These are phyloP conservation scores for Neohortaea acidophila DNA, from an alignment of 495 filamentous ascomycete genomes.

Conservation along the genomic window DNA sequence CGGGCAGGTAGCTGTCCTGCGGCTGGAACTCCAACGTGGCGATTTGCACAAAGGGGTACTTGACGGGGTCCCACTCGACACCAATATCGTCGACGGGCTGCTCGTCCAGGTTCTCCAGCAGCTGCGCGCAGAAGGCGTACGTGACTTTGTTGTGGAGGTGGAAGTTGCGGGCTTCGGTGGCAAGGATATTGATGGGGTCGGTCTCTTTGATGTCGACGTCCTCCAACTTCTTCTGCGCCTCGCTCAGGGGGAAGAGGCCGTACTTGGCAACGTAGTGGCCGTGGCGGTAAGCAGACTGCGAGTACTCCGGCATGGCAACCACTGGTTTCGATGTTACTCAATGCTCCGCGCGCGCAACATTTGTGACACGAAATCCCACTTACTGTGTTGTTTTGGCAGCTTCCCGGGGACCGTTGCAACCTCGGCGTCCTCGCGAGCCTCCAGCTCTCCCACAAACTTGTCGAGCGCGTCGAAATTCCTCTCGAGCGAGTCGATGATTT, in stretches of 20 bases:
- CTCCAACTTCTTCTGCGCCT: constrained; percentile 30
- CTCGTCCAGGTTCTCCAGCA: constrained; percentile 33
- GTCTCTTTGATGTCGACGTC: constrained; percentile 29
- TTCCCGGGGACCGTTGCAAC: constrained; percentile 17
- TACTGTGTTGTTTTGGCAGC: constrained; percentile 14
- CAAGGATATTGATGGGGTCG: constrained; percentile 29
- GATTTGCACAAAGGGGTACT: constrained; percentile 36
- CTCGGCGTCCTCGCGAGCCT: constrained; percentile 29
- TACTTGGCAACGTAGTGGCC: constrained; percentile 37
- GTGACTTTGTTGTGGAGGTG: constrained; percentile 31
- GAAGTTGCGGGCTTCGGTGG: constrained; percentile 30
- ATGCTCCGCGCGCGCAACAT: constrained; percentile 22
- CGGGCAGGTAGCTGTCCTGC: constrained; percentile 32
- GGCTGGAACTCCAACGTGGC: constrained; percentile 31
- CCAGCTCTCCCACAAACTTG: constrained; percentile 30
- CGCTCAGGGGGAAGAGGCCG: constrained; percentile 28
- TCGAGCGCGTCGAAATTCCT: constrained; percentile 27
- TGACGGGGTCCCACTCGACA: constrained; percentile 33
- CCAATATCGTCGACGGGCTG: constrained; percentile 37
- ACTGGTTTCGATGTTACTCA: too few species aligned
- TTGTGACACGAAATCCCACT: background rate
- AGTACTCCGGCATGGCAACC: constrained; percentile 32
- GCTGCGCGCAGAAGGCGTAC: constrained; percentile 33
- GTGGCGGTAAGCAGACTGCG: constrained; percentile 35
- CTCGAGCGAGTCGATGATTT: constrained; percentile 34